Conservation (phyloP, 2,329 filamentous ascomycete genomes). For the Aspergillus udagawae region DNA sequence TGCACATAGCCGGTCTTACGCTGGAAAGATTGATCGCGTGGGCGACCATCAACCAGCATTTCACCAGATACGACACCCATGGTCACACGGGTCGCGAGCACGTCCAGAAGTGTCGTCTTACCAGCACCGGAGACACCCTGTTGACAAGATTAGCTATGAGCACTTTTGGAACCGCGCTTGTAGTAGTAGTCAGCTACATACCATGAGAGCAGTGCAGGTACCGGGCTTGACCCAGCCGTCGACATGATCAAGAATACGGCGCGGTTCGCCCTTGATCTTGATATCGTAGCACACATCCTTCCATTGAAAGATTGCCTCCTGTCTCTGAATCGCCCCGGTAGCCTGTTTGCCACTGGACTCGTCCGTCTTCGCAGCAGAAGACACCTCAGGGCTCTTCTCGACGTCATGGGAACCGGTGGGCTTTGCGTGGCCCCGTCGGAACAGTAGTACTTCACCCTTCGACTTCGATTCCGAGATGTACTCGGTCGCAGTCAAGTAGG, state of each 20-base stretch:
- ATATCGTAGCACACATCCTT: conserved; percentile 78
- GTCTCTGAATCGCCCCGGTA: conserved; percentile 51
- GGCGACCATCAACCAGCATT: conserved; percentile 75
- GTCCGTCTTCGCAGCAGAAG: conserved; percentile 32
- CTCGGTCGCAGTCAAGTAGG: conserved; percentile 64
- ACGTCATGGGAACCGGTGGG: conserved; percentile 24
- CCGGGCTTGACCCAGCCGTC: conserved; percentile 94
- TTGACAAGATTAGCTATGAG: conserved; percentile 15
- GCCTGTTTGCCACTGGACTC: conserved; percentile 18
- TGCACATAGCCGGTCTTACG: conserved; percentile 90
- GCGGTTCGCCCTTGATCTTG: conserved; percentile 70
- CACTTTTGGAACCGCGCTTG: background rate
- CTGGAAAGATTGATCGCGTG: conserved; percentile 77
- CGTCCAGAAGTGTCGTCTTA: conserved; percentile 86
- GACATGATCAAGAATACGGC: conserved; percentile 77
- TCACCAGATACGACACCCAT: conserved; percentile 86
- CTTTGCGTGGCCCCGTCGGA: conserved; percentile 65
- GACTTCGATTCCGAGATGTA: conserved; percentile 62
- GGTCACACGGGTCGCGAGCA: conserved; percentile 76
- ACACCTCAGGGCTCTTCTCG: conserved; percentile 22
- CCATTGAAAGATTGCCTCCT: conserved; percentile 83
- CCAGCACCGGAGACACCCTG: conserved; percentile 80
- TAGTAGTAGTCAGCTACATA: conserved; percentile 19
- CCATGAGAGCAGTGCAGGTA: conserved; percentile 85
- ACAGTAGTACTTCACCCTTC: conserved; percentile 72